A percentile compares a stretch with the other conserved stretches of the same genome.
phyloP scores from a whole-genome alignment of 805 yeast species.

The Lachancea waltii region DNA sequence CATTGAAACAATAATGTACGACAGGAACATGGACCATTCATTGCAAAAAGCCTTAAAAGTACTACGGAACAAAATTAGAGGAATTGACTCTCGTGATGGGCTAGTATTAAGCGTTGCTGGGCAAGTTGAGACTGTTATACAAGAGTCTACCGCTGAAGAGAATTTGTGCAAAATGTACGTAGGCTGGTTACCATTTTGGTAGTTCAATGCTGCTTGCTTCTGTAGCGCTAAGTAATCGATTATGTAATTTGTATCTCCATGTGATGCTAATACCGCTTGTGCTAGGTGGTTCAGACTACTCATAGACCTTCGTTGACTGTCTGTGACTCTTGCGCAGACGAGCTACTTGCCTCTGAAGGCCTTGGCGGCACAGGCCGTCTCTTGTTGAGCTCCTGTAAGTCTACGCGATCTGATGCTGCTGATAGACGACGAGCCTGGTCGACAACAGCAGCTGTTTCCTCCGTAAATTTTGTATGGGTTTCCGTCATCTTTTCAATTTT shows the following conservation, averaged over 20 bases:
- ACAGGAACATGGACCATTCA: conserved; percentile 50
- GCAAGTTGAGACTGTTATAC: conserved; percentile 83
- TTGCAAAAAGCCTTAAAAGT: conserved; percentile 58
- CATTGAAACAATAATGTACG: conserved; percentile 86
- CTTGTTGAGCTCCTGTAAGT: conserved; percentile 7
- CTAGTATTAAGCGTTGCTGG: conserved; percentile 86
- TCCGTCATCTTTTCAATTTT: not conserved
- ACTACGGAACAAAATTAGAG: conserved; percentile 75
- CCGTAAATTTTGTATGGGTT: not conserved
- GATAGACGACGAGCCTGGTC: not conserved
- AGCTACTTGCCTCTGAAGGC: not conserved
- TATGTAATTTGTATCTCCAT: not conserved
- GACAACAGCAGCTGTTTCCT: not conserved
- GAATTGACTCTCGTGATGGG: conserved; percentile 74
- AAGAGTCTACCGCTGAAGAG: conserved; percentile 67
- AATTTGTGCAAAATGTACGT: conserved; percentile 80
- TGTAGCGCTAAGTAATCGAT: too few relatives aligned
- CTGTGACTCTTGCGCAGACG: not conserved
- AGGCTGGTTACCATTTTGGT: conserved; percentile 85
- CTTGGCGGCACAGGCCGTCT: conserved; percentile 9
- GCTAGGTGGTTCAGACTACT: too few relatives aligned
- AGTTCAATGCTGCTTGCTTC: too few relatives aligned
- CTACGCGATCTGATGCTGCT: not conserved
- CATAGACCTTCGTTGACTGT: too few relatives aligned
- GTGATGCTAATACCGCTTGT: too few relatives aligned